phyloP scores from a whole-genome alignment of 768 basidiomycete genomes.

The Collybia nuda region DNA sequence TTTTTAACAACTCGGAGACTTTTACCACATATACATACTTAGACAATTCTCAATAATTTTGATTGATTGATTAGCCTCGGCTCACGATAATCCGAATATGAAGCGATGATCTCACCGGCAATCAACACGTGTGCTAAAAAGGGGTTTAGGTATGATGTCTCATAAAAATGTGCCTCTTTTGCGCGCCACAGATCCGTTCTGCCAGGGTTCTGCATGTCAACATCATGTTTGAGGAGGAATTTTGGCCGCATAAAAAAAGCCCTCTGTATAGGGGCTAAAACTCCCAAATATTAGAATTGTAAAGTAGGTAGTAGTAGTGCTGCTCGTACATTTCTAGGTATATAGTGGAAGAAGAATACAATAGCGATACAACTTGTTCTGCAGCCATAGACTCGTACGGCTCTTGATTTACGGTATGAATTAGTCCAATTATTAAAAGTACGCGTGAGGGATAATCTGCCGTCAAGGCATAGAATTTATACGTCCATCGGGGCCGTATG shows the following conservation, averaged over 20 bases:
- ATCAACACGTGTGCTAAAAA: slow-evolving; percentile 1
- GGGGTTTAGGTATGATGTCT: slow-evolving; percentile 7
- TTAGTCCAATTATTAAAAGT: slow-evolving; percentile 15
- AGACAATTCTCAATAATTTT: neutral
- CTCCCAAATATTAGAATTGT: too few relatives aligned
- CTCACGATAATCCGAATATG: slow-evolving; percentile 1
- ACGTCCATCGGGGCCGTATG: slow-evolving; percentile 46
- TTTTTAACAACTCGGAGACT: slow-evolving; percentile 7
- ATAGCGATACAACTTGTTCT: neutral
- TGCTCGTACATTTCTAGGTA: slow-evolving; percentile 4
- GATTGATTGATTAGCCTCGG: slow-evolving; percentile 8
- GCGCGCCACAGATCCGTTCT: too few relatives aligned
- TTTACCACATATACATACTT: neutral
- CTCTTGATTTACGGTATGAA: slow-evolving; percentile 12
- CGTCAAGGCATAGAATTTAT: slow-evolving; percentile 46
- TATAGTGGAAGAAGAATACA: slow-evolving; percentile 1
- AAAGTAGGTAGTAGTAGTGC: slow-evolving; percentile 1
- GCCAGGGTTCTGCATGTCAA: neutral
- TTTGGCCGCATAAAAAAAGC: neutral
- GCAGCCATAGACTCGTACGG: slow-evolving; percentile 3
- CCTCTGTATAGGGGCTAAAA: neutral
- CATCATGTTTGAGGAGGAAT: neutral
- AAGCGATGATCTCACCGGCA: slow-evolving; percentile 3
- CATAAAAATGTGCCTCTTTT: too few relatives aligned
- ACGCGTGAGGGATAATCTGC: slow-evolving; percentile 6